Evolutionary conservation across 23 red algal genomes (phyloP).

Genomic region (Chondrus crispus): DNA sequence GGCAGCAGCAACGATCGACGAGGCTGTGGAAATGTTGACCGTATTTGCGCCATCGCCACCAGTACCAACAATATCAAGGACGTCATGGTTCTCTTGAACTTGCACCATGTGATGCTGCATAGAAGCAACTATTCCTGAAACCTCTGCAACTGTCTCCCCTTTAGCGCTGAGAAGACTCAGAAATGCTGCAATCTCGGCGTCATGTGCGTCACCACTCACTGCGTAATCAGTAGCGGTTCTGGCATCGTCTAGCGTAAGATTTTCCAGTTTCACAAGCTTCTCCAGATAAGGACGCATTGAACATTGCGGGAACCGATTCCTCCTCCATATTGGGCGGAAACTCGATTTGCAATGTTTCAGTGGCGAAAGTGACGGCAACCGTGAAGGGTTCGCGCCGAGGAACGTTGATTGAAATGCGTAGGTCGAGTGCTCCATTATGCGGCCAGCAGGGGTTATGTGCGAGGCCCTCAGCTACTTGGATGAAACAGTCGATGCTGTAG

Average conservation of each 20-base stretch:
- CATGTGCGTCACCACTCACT: slow-evolving; percentile 37
- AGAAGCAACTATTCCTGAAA: slow-evolving; percentile 70
- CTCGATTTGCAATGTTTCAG: no score
- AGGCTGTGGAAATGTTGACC: slow-evolving; percentile 90
- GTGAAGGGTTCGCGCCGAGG: no score
- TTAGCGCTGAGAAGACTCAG: slow-evolving; percentile 79
- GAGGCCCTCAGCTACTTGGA: no score
- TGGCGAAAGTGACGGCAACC: no score
- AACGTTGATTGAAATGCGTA: no score
- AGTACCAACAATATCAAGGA: slow-evolving; percentile 93
- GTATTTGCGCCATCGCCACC: slow-evolving; percentile 91
- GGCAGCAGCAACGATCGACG: slow-evolving; percentile 86
- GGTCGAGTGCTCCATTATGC: no score
- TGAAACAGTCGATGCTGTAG: no score
- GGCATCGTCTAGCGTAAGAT: slow-evolving; percentile 8
- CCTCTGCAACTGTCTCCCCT: slow-evolving; percentile 80
- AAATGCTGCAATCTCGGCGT: slow-evolving; percentile 80
- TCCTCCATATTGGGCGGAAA: no score
- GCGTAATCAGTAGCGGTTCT: slow-evolving; percentile 12
- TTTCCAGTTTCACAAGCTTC: not conserved
- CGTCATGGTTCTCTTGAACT: slow-evolving; percentile 1
- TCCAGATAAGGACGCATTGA: slow-evolving; percentile 62
- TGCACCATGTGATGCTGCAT: slow-evolving; percentile 59
- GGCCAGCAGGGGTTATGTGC: no score
- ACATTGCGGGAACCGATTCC: not conserved